Evolutionary conservation across 768 basidiomycete genomes (phyloP), one percentile per base, ranked within the genome.

Genomic region (Rubroboletus pulcherrimus): DNA sequence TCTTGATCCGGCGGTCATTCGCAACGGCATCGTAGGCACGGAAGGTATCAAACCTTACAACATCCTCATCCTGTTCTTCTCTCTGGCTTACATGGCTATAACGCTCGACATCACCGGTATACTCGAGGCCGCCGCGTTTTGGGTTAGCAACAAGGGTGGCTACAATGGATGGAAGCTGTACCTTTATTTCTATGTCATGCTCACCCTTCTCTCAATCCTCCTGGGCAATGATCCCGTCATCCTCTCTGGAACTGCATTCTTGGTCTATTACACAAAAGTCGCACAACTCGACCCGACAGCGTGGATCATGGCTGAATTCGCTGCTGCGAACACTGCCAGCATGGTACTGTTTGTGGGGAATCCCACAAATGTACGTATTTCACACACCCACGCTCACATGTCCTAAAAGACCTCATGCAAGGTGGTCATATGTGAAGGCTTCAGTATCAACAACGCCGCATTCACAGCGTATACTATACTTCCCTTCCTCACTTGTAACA

Each of bases 221-320:
- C 77, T 97, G n/a, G 95, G 94, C 7, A 97, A 97, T 65, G 93
- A 98, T 71, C 95, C 95, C 0, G 83, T 98, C 67, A 91, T 97
- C 54, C 80, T 98, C 46, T 91, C 89, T 12, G 94, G 93, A 2
- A 96, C 94, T 0, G 86, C 87, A 0, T 97, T 98, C 70, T 73
- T 97, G 33, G 88, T 86, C 7, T 97, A 97, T 64, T 92, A 93
- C 63, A 95, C 93, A 0, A 70, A 81, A 33, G 86, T 86, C 9
- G 63, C 62, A 34, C 26, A 70, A 41, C 72, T 84, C 24, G 55
- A 83, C 30, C 82, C 85, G 0, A 73, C 75, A 4, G 76, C 87
- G 1, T 89, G 87, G 88, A 73, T 90, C 41, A 87, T 88, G 56
- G 78, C 86, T 11, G 86, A 89, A 57, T 90, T 90, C 62, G 83